A percentile compares a stretch with the other conserved stretches of the same genome.
phyloP scores from a whole-genome alignment of 108 stramenopile genomes.

The Pseudonitzschia delicatissima region DNA sequence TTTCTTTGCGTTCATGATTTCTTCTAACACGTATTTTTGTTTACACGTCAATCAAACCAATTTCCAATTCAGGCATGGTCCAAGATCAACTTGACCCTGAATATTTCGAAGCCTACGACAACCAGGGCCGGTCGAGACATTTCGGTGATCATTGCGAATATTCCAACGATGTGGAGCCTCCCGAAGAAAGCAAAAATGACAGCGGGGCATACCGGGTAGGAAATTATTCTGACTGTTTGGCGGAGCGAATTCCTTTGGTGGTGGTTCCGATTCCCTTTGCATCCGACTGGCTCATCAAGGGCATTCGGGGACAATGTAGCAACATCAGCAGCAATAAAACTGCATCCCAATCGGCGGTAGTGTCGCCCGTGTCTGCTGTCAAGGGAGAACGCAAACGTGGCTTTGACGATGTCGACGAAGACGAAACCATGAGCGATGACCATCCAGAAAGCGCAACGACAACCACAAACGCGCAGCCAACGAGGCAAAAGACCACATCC shows the following conservation, averaged over 20 bases:
- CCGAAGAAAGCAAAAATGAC: background rate
- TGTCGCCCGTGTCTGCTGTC: background rate
- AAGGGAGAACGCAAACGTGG: constrained; percentile 16
- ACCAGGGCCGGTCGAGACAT: constrained; percentile 21
- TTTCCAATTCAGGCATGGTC: constrained; percentile 33
- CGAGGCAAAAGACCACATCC: background rate
- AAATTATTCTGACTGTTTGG: constrained; percentile 10
- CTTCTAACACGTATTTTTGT: background rate
- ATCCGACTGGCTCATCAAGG: constrained; percentile 22
- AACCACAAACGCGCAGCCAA: background rate
- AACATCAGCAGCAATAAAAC: constrained; percentile 5
- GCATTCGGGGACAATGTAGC: background rate
- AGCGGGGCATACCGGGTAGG: background rate
- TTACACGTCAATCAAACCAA: constrained; percentile 11
- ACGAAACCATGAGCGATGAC: background rate
- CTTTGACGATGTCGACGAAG: constrained; percentile 7
- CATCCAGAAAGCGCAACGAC: background rate
- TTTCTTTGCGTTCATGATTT: background rate
- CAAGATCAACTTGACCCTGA: constrained; percentile 65
- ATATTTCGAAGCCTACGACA: constrained; percentile 27
- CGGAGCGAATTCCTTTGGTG: constrained; percentile 42
- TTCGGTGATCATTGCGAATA: constrained; percentile 13
- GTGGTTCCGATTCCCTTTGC: constrained; percentile 42
- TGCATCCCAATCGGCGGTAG: background rate
- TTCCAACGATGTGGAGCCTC: background rate